Percentiles rank a stretch among this genome's conserved stretches.
Conservation (phyloP, 257 asterid genomes). For the Salvia rosmarinus region DNA sequence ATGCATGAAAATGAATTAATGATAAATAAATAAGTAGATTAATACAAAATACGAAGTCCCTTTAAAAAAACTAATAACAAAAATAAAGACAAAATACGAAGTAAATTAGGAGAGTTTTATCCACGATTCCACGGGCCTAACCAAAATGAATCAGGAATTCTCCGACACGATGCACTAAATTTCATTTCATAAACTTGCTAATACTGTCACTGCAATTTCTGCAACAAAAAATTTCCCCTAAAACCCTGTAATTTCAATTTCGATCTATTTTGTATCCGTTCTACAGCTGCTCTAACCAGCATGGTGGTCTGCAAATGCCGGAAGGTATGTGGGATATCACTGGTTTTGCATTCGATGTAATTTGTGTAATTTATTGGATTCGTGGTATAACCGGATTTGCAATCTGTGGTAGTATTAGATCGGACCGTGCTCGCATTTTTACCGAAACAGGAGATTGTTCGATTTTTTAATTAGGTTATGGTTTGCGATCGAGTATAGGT, state of each 20-base stretch:
- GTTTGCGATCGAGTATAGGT: conserved; percentile 26
- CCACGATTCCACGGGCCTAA: neutral
- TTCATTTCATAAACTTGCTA: conserved; percentile 5
- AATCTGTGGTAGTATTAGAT: conserved; percentile 33
- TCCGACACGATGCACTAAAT: conserved; percentile 30
- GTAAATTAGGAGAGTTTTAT: neutral
- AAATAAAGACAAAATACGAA: too few species aligned
- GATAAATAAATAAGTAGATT: too few species aligned
- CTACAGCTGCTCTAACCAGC: conserved; percentile 9
- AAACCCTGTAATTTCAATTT: conserved; percentile 29
- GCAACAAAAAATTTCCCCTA: neutral
- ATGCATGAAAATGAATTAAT: too few species aligned
- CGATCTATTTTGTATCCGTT: conserved; percentile 22
- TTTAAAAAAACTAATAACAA: too few species aligned
- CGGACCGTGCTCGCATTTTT: conserved; percentile 41
- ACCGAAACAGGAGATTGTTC: conserved; percentile 9
- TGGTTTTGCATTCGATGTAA: conserved; percentile 2
- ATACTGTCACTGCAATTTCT: conserved; percentile 9
- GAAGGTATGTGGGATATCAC: conserved; percentile 55
- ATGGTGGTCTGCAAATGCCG: conserved; percentile 99
- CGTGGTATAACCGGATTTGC: neutral
- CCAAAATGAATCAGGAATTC: conserved; percentile 14
- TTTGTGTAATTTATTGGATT: conserved; percentile 7
- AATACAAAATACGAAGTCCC: too few species aligned
- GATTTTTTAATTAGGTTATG: conserved; percentile 1